These are phyloP conservation scores for Penstemon eatonii DNA, from an alignment of 257 asterid genomes.

Conservation along the genomic window DNA sequence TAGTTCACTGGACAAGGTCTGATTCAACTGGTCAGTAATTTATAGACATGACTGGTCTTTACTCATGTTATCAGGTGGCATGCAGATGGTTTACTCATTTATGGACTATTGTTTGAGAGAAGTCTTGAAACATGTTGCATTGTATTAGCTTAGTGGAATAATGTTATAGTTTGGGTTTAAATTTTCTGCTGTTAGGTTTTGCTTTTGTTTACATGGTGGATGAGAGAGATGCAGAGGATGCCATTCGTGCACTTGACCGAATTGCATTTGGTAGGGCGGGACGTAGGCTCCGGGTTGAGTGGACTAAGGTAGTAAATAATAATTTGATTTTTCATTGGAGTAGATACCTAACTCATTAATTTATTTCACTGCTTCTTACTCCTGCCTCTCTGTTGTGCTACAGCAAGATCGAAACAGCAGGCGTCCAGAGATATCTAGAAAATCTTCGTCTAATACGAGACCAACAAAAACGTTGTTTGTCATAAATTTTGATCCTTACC, in stretches of 20 bases:
- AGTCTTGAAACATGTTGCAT: slow-evolving; percentile 21
- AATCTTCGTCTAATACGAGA: slow-evolving; percentile 47
- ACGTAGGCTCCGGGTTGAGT: slow-evolving; percentile 85
- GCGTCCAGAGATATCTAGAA: slow-evolving; percentile 52
- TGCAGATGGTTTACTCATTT: slow-evolving; percentile 35
- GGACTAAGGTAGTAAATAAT: slow-evolving; percentile 65
- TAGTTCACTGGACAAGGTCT: slow-evolving; percentile 66
- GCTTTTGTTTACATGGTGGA: slow-evolving; percentile 87
- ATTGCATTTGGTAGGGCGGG: slow-evolving; percentile 79
- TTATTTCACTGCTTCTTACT: slow-evolving; percentile 11
- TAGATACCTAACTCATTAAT: neutral
- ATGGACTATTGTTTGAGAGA: slow-evolving; percentile 26
- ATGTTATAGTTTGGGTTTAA: neutral
- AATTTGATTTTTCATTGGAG: neutral
- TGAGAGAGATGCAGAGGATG: slow-evolving; percentile 89
- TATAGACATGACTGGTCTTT: slow-evolving; percentile 42
- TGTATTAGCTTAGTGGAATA: slow-evolving; percentile 7
- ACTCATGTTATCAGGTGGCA: slow-evolving; percentile 39
- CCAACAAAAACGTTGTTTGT: slow-evolving; percentile 78
- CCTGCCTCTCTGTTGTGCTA: slow-evolving; percentile 24
- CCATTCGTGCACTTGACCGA: slow-evolving; percentile 74
- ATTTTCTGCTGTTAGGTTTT: slow-evolving; percentile 34
- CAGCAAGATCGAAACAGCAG: slow-evolving; percentile 70
- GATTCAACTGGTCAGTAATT: slow-evolving; percentile 48
- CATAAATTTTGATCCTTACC: slow-evolving; percentile 74